Evolutionary conservation across 306 rosid species (phyloP).

Genomic region (Pueraria montana): DNA sequence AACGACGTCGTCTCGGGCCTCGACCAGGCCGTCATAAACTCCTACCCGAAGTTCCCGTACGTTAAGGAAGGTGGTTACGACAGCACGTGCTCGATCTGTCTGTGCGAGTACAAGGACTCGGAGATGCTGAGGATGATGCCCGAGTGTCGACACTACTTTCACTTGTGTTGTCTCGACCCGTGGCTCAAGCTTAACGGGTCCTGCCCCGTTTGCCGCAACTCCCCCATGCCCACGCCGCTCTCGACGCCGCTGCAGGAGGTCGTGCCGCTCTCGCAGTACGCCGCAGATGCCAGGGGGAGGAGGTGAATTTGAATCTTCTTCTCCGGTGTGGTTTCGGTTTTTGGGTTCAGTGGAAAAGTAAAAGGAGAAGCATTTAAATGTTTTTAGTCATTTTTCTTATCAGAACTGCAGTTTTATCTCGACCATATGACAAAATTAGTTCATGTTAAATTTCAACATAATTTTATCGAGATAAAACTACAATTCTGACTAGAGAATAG

Average conservation of each 20-base stretch:
- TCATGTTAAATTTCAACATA: too few species aligned
- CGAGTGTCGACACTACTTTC: slow-evolving; percentile 87
- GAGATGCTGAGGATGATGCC: slow-evolving; percentile 99
- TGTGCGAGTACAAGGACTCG: slow-evolving; percentile 81
- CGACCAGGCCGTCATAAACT: slow-evolving; percentile 70
- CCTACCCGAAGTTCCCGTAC: slow-evolving; percentile 80
- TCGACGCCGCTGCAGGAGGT: slow-evolving; percentile 93
- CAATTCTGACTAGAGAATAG: neutral
- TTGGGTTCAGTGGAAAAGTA: neutral
- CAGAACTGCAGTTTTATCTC: neutral
- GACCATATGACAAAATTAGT: neutral
- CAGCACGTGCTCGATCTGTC: slow-evolving; percentile 78
- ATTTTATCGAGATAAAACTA: neutral
- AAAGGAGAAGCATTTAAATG: neutral
- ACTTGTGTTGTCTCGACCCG: slow-evolving; percentile 80
- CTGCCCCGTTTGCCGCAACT: slow-evolving; percentile 95
- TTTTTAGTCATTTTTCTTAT: neutral
- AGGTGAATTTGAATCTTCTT: slow-evolving; percentile 59
- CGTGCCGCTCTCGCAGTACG: slow-evolving; percentile 79
- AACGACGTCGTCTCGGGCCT: slow-evolving; percentile 61
- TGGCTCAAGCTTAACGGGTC: slow-evolving; percentile 96
- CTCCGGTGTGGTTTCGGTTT: neutral
- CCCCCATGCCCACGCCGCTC: slow-evolving; percentile 88
- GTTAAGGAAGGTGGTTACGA: slow-evolving; percentile 43
- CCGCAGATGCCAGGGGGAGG: slow-evolving; percentile 72